Evolutionary conservation across 2,329 filamentous ascomycete species (phyloP).

Genomic region (Zasmidium cellare): DNA sequence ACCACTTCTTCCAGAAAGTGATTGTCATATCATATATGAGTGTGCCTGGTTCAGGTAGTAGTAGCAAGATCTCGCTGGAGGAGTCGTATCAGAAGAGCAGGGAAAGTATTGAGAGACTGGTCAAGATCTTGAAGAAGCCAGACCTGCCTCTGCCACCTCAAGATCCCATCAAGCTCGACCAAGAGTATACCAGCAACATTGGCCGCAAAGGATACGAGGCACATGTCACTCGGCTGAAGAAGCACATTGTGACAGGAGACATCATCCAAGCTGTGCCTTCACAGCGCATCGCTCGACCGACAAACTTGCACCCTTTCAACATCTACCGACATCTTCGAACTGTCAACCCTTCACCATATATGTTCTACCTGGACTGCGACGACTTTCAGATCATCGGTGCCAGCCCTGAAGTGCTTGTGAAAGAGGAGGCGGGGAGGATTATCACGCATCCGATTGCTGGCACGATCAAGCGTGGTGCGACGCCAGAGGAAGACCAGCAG

Average conservation of each 20-base stretch:
- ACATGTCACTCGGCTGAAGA: slow-evolving; percentile 83
- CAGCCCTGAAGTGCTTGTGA: slow-evolving; percentile 91
- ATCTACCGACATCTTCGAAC: slow-evolving; percentile 94
- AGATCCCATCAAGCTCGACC: slow-evolving; percentile 67
- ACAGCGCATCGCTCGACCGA: slow-evolving; percentile 87
- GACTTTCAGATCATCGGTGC: slow-evolving; percentile 95
- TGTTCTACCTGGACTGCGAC: slow-evolving; percentile 91
- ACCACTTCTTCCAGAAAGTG: slow-evolving; percentile 89
- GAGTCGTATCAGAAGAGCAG: slow-evolving; percentile 70
- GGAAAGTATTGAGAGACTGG: slow-evolving; percentile 63
- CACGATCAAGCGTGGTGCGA: slow-evolving; percentile 84
- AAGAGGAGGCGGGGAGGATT: slow-evolving; percentile 79
- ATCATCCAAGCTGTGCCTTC: slow-evolving; percentile 98
- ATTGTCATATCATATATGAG: slow-evolving; percentile 91
- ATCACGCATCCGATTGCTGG: slow-evolving; percentile 97
- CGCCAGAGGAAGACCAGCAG: slow-evolving; percentile 74
- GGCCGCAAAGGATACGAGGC: slow-evolving; percentile 83
- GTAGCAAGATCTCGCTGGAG: slow-evolving; percentile 53
- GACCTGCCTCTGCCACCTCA: slow-evolving; percentile 70
- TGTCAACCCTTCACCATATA: slow-evolving; percentile 96
- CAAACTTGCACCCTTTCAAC: slow-evolving; percentile 92
- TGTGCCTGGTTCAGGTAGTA: slow-evolving; percentile 51
- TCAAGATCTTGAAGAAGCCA: slow-evolving; percentile 70
- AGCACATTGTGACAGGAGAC: slow-evolving; percentile 87
- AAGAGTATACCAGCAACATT: slow-evolving; percentile 89